Base-by-base conservation (phyloP, 257 asterid genomes). In the Verbena officinalis region DNA sequence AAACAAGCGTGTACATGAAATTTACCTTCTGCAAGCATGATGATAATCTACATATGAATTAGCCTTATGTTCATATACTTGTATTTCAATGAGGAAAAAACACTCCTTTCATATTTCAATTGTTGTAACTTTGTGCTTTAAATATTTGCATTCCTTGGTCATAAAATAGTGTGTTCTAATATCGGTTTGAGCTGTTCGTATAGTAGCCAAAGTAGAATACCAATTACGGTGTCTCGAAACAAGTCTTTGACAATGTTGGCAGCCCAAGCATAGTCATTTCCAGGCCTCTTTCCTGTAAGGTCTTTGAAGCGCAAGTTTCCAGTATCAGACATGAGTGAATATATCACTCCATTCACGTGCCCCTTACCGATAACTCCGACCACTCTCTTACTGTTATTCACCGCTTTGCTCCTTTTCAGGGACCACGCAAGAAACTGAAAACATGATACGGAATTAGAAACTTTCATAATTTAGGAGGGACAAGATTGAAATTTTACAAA, bases 341-440 rank as follows among this genome's bases (percentile, higher is more conserved):
- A 92, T 55, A 89, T 69, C 12, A 92, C 96, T 45, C 98, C 98
- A 24, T 92, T 92, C 89, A 92, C 80, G 68, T 92, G 98, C 8
- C 95, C 96, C 78, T 85, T 87, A 1, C 98, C 98, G 3, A 89
- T 81, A 22, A 92, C 85, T 45, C 98, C 98, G 46, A 92, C 95
- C 39, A 92, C 98, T 64, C 70, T 80, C 77, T 71, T 80, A 21
- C 98, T 60, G 24, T 75, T 77, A 23, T 89, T 87, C 71, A 92
- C 98, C 4, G 98, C 98, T 81, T 89, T 89, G 83, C 98, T 92
- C 80, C 98, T 81, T 80, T 92, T 92, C 71, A 92, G 75, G 24
- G 98, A 92, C 98, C 98, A 92, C 0, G 90, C 95, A 46, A 89
- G 81, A 71, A 79, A 92, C 98, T 92, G 77, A 49, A 50, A 43